A percentile compares a stretch with the other conserved stretches of the same genome.
Conservation (phyloP, 2,329 filamentous ascomycete genomes). For the Neonectria hederae region DNA sequence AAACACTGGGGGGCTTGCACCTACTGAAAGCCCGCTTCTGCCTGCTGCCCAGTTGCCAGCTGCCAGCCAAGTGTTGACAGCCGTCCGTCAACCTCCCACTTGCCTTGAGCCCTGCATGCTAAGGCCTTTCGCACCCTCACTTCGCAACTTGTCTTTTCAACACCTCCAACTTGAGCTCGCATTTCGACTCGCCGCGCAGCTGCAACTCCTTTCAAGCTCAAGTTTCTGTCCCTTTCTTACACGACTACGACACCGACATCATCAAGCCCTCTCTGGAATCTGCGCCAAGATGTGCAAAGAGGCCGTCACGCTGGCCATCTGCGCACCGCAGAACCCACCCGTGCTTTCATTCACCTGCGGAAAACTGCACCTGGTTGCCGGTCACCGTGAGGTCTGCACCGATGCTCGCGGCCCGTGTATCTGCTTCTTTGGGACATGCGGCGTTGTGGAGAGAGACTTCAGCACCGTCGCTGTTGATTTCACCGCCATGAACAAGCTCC, state of each 20-base stretch:
- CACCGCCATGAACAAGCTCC: constrained; percentile 14
- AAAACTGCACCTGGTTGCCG: constrained; percentile 38
- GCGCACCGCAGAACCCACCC: constrained; percentile 20
- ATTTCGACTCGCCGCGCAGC: not conserved
- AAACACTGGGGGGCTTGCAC: not conserved
- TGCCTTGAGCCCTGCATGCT: not conserved
- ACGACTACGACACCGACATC: not conserved
- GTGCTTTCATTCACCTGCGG: constrained; percentile 32
- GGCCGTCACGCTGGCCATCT: constrained; percentile 34
- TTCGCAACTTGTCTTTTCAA: not conserved
- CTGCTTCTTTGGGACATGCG: constrained; percentile 42
- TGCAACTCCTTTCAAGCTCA: not conserved
- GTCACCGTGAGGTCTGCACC: constrained; percentile 23
- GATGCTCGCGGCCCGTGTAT: constrained; percentile 25
- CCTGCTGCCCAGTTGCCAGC: not conserved
- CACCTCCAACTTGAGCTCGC: not conserved
- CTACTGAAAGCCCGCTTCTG: not conserved
- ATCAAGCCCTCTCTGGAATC: not conserved
- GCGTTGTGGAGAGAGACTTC: constrained; percentile 7
- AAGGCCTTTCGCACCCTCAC: not conserved
- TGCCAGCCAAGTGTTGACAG: not conserved
- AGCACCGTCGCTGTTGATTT: constrained; percentile 15
- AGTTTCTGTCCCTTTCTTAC: not conserved
- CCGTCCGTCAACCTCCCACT: not conserved
- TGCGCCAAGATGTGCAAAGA: constrained; percentile 38